Base-by-base conservation (phyloP, 495 filamentous ascomycete genomes). In the Penicillium atrosanguineum region DNA sequence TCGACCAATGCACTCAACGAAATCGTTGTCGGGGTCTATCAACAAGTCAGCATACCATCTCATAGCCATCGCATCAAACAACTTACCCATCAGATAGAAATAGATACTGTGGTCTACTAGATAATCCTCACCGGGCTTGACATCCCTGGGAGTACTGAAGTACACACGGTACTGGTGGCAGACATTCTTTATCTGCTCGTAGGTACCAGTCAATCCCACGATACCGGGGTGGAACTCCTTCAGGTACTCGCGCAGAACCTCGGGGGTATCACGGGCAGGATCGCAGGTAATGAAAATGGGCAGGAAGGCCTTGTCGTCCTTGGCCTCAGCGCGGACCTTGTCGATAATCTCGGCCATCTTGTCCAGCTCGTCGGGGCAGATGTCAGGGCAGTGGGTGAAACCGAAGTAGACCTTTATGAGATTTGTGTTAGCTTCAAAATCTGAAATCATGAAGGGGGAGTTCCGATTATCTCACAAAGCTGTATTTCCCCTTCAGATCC, bases 91-190 rank as follows among this genome's bases (percentile, higher is more conserved):
- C 55, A 98, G 72, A 69, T 98, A 98, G 65, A 98, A 98, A 78
- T 98, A 98, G 57, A 98, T 97, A 65, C 90, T 96, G 74, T 98
- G 94, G 73, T 97, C 94, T 37, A 98, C 94, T 56, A 98, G 70
- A 72, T 98, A 98, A 69, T 98, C 94, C 76, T 96, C 89, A 8
- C 91, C 94, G 2, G 90, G 85, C 77, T 93, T 85, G 44, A 96
- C 89, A 53, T 91, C 78, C 56, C 77, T 74, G 57, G 94, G 94
- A 39, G 94, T 98, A 61, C 87, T 92, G 67, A 98, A 98, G 75
- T 98, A 98, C 34, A 98, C 94, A 20, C 94, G 81, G 69, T 98
- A 97, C 47, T 85, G 86, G 75, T 95, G 96, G 78, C 94, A 98
- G 52, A 91, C 83, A 48, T 86, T 75, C 75, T 95, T 95, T 58